These are phyloP conservation scores for Colletotrichum viniferum DNA, from an alignment of 2,329 filamentous ascomycete species.

Conservation along the genomic window DNA sequence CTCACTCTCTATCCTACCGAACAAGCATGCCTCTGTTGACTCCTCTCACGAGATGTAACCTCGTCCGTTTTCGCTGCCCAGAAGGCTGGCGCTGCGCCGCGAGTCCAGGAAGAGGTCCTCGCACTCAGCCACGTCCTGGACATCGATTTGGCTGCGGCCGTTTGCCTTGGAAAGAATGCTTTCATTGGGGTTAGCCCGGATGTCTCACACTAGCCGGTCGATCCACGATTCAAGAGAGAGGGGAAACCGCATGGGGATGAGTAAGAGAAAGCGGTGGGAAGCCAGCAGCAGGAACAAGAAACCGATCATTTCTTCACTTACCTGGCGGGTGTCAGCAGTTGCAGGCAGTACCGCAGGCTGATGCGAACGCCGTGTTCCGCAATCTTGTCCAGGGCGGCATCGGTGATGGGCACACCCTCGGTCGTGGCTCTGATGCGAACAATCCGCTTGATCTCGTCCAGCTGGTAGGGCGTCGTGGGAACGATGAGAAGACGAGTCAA, in stretches of 20 bases:
- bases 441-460: conserved; percentile 91
- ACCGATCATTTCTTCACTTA: conserved; percentile 38
- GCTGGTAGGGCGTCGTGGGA: conserved; percentile 87
- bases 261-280: conserved; percentile 1
- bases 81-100: conserved; percentile 74
- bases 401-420: conserved; percentile 79
- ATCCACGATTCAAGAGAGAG: conserved; percentile 8
- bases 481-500: conserved; percentile 94
- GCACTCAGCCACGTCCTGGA: conserved; percentile 79
- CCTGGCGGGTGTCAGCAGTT: conserved; percentile 86
- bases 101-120: conserved; percentile 86
- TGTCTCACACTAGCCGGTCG: conserved; percentile 31
- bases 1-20: neutral
- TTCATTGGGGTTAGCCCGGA: conserved; percentile 33
- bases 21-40: neutral
- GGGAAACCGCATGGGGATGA: neutral
- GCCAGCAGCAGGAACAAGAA: neutral
- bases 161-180: conserved; percentile 89
- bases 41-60: conserved; percentile 65
- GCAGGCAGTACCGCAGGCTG: conserved; percentile 90
- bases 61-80: conserved; percentile 65
- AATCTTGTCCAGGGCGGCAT: conserved; percentile 85
- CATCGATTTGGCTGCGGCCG: conserved; percentile 76
- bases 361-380: conserved; percentile 86
- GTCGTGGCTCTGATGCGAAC: conserved; percentile 83